Evolutionary conservation across 768 basidiomycete genomes (phyloP), one percentile per base, ranked within the genome.

Genomic region (Wakefieldia striispora): DNA sequence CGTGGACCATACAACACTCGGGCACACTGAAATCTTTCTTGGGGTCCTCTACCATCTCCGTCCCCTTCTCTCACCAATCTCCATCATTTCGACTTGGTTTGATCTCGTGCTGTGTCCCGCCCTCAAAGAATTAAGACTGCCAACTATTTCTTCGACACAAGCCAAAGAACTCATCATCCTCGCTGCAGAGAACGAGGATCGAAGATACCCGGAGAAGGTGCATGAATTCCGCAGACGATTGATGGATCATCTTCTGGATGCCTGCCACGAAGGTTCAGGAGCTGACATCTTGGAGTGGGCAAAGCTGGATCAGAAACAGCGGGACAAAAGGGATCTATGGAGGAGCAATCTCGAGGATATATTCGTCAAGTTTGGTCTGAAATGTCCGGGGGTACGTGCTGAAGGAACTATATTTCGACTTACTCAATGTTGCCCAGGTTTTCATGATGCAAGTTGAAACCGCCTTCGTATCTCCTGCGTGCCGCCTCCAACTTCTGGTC

Each of bases 11-110:
- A 75, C 78, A 3, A 79, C 78, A 21, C 68, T 80, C 34, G 71
- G 71, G 20, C 86, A 89, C 58, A 77, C 75, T 3, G 86, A 88
- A 59, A 66, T 81, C 13, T 83, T 92, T 57, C 75, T 92, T 11
- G 75, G 78, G 21, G 75, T 88, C 16, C 74, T 91, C 6, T 76
- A 78, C 54, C 81, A 81, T 56, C 74, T 91, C 23, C 72, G 73
- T 10, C 77, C 83, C 12, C 72, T 87, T 24, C 70, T 90, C 7
- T 73, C 86, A 3, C 70, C 85, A 8, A 74, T 74, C 6, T 86
- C 86, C 21, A 72, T 91, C 47, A 84, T 90, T 49, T 83, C 83
- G 2, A 76, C 75, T 23, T 92, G 91, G 91, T 92, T 89, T 65
- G 88, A 92, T 63, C 76, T 87, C 29, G 75, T 88, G 23, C 73